Percentiles rank a stretch among this genome's conserved stretches.
These are phyloP conservation scores for Paecilomyces sp. DNA, from an alignment of 2,329 filamentous ascomycete genomes.

Conservation along the genomic window DNA sequence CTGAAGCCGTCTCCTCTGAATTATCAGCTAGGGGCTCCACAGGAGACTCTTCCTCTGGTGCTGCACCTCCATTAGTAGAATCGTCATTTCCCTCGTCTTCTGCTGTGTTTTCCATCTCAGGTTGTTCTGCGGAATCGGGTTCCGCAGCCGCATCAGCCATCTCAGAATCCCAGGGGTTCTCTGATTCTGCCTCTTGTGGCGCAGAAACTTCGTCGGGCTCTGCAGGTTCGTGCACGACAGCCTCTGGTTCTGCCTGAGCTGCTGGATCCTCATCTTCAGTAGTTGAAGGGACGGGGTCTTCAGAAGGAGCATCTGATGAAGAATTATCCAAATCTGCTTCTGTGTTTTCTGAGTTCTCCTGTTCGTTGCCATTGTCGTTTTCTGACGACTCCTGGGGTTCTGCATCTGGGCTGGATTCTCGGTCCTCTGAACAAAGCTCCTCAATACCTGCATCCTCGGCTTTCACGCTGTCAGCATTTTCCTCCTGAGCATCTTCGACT, in stretches of 20 bases:
- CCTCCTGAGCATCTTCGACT: slow-evolving; percentile 23
- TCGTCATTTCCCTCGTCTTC: slow-evolving; percentile 7
- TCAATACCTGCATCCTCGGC: slow-evolving; percentile 6
- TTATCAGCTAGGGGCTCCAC: slow-evolving; percentile 6
- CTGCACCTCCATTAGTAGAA: slow-evolving; percentile 1
- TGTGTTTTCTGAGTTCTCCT: background rate
- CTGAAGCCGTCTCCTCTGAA: slow-evolving; percentile 6
- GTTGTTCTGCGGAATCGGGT: slow-evolving; percentile 1
- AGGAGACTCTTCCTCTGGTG: slow-evolving; percentile 4
- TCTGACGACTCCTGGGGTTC: background rate
- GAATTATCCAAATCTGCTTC: background rate
- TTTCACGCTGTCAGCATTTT: slow-evolving; percentile 6
- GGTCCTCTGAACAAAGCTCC: slow-evolving; percentile 7
- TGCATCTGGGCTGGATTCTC: slow-evolving; percentile 1
- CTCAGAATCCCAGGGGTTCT: background rate
- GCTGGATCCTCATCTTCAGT: background rate
- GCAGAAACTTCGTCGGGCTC: slow-evolving; percentile 2
- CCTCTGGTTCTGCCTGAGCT: slow-evolving; percentile 1
- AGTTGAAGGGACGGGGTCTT: background rate
- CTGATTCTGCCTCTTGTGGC: slow-evolving; percentile 2
- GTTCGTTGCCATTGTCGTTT: slow-evolving; percentile 1
- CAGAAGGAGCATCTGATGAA: background rate
- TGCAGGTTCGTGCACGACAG: slow-evolving; percentile 1
- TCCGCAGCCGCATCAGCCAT: slow-evolving; percentile 4
- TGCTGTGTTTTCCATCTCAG: slow-evolving; percentile 4